These are phyloP conservation scores for Herpetospermum pedunculosum DNA, from an alignment of 306 rosid genomes.

Conservation along the genomic window DNA sequence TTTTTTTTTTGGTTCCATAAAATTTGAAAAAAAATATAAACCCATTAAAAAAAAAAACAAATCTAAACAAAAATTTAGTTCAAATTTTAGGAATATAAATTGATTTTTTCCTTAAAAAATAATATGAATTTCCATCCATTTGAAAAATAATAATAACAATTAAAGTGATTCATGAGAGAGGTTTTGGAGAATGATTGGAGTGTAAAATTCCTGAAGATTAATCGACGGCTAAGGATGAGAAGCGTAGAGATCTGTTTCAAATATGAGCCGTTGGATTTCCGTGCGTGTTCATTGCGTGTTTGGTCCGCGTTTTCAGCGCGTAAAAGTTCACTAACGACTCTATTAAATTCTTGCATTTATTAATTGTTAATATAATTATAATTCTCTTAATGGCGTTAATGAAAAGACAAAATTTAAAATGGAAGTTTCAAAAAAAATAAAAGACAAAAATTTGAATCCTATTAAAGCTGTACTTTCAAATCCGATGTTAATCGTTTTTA, in stretches of 20 bases:
- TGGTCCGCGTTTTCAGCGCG: slow-evolving; percentile 6
- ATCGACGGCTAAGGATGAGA: not conserved
- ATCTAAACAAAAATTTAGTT: too few relatives aligned
- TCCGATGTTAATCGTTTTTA: too few relatives aligned
- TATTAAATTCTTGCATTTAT: not conserved
- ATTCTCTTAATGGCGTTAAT: not conserved
- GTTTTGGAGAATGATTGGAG: not conserved
- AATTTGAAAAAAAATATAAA: too few relatives aligned
- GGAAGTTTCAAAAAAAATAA: too few relatives aligned
- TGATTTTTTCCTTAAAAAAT: too few relatives aligned
- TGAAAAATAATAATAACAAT: not conserved
- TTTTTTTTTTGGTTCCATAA: too few relatives aligned
- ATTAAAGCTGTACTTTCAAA: too few relatives aligned
- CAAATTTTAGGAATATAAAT: too few relatives aligned
- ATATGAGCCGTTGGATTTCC: not conserved
- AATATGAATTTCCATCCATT: too few relatives aligned
- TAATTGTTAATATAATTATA: not conserved
- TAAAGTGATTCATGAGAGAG: too few relatives aligned
- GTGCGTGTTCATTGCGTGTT: not conserved
- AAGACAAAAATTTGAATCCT: not conserved
- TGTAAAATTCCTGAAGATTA: not conserved
- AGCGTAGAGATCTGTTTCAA: not conserved
- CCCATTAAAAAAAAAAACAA: too few relatives aligned
- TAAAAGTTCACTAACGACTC: not conserved
- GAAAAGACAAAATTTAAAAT: too few relatives aligned